These are phyloP conservation scores for Steccherinum ochraceum DNA, from an alignment of 768 basidiomycete genomes.

Conservation along the genomic window DNA sequence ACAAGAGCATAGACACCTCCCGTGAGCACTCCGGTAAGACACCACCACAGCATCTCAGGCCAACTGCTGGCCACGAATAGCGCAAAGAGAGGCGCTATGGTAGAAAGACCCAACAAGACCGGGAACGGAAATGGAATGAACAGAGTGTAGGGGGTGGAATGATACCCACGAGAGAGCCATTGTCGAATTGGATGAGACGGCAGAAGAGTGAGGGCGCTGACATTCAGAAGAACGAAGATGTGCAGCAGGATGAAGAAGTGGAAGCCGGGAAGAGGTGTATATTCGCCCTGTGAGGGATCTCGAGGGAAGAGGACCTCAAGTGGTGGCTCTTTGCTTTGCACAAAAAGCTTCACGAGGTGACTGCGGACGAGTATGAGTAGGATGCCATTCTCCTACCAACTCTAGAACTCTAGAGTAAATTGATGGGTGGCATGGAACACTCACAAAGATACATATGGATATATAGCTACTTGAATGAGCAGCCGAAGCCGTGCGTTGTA, in stretches of 20 bases:
- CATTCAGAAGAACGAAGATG: constrained; percentile 14
- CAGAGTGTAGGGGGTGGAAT: neutral
- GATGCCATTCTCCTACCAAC: neutral
- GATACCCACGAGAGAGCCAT: neutral
- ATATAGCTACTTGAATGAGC: constrained; percentile 13
- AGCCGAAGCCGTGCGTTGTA: constrained; percentile 12
- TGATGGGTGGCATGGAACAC: neutral
- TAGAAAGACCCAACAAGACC: constrained; percentile 5
- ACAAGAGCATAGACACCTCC: constrained; percentile 10
- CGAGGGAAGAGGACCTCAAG: constrained; percentile 13
- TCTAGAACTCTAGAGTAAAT: neutral
- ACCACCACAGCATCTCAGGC: constrained; percentile 20
- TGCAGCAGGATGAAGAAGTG: constrained; percentile 12
- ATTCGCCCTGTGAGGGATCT: neutral
- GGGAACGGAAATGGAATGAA: constrained; percentile 11
- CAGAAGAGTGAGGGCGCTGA: constrained; percentile 10
- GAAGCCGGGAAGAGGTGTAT: constrained; percentile 9
- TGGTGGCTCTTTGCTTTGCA: constrained; percentile 13
- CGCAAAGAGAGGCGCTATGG: constrained; percentile 13
- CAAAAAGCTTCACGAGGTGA: constrained; percentile 15
- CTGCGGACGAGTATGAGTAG: constrained; percentile 6
- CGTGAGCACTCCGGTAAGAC: constrained; percentile 7
- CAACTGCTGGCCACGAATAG: constrained; percentile 10
- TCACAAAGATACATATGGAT: constrained; percentile 17
- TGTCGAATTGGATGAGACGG: constrained; percentile 4